Base-by-base conservation (phyloP, 2,329 filamentous ascomycete genomes). In the Fusarium pininemorale region DNA sequence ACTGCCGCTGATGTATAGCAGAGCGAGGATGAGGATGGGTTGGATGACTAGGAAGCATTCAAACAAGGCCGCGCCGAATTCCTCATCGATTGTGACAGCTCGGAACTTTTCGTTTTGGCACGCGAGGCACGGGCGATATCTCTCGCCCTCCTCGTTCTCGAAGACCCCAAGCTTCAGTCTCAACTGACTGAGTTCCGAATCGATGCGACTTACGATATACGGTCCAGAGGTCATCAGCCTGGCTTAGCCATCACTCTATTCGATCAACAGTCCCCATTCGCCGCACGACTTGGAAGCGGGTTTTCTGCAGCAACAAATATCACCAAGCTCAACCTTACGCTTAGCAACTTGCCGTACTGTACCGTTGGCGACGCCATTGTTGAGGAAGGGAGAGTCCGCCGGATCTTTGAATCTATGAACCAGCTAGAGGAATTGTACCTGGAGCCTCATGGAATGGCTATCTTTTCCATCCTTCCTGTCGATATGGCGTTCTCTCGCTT, bases 221-320 rank as follows among this genome's bases (percentile, higher is more conserved):
- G 0, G 7, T 18, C 15, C 5, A 3, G 0, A 0, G 9, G 3
- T 14, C 13, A 42, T 9, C 26, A 42, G 15, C 39, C 53, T 0
- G 53, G 53, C 11, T 2, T 41, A 0, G 18, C 38, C 9, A 41
- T 55, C 13, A 41, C 24, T 1, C 4, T 55, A 0, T 42, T 55
- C 37, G 26, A 55, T 7, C 20, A 8, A 5, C 24, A 38, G 6
- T 42, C 37, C 7, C 37, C 51, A 15, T 12, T 41, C 9, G 4
- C 24, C 2, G 10, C 5, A n/a, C 26, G 37, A 6, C 38, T 42
- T 13, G 37, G 20, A 12, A 12, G 5, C 9, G 37, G 24, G 2
- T 51, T 60, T 30, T 12, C 57, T 1, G n/a, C 26, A 6, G 16
- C 24, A 5, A 20, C 7, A 22, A 51, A 60, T 14, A 51, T 60